Conservation (phyloP, 768 basidiomycete species). For the Podaxis sp. region DNA sequence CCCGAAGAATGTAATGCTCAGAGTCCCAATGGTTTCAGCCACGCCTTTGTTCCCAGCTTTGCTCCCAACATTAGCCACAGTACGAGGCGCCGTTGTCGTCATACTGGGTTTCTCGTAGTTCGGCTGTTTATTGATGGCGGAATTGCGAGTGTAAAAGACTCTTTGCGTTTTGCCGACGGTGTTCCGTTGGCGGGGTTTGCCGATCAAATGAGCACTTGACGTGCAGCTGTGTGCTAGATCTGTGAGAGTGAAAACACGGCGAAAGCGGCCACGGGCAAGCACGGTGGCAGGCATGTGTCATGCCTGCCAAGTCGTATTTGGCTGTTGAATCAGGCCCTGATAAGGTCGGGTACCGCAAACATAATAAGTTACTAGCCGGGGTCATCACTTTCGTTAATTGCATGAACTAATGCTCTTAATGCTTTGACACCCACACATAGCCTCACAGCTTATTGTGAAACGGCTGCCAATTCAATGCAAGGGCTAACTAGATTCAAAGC, state of each 20-base stretch:
- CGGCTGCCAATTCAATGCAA: no score
- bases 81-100: neutral
- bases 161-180: neutral
- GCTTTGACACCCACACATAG: no score
- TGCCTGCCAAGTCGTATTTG: neutral
- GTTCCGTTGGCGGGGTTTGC: neutral
- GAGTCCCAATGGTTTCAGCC: neutral
- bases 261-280: neutral
- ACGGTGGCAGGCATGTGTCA: neutral
- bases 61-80: neutral
- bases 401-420: neutral
- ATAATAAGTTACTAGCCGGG: no score
- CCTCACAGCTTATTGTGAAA: no score
- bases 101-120: constrained; percentile 6
- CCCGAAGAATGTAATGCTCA: constrained; percentile 74
- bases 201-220: neutral
- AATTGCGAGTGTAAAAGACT: neutral
- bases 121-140: neutral
- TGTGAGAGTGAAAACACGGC: neutral
- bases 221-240: neutral
- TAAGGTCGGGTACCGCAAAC: no score
- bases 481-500: neutral
- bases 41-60: neutral
- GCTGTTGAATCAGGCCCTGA: neutral
- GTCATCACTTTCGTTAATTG: no score